Percentiles rank a stretch among this genome's conserved stretches.
Evolutionary conservation across 192 early-diverging fungal species (phyloP).

Genomic region (Coemansia javaensis): DNA sequence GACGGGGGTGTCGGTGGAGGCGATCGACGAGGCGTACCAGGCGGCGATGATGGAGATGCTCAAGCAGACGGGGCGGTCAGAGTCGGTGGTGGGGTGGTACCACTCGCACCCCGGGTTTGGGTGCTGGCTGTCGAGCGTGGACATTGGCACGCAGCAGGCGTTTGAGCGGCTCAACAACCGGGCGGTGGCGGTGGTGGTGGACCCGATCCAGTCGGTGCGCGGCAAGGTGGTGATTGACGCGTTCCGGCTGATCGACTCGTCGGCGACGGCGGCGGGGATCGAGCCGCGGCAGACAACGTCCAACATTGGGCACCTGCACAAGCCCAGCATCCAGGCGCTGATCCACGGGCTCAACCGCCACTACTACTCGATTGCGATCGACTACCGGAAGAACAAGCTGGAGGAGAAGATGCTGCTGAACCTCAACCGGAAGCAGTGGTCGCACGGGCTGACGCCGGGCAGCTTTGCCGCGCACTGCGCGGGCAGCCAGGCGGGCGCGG

Average conservation of each 20-base stretch:
- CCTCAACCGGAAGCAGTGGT: slow-evolving; percentile 99
- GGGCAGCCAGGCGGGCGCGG: slow-evolving; percentile 78
- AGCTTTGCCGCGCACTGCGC: slow-evolving; percentile 81
- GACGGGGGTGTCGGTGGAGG: slow-evolving; percentile 98
- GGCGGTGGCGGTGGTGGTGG: slow-evolving; percentile 96
- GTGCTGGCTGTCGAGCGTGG: slow-evolving; percentile 99
- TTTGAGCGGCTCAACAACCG: slow-evolving; percentile 92
- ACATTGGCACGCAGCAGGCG: slow-evolving; percentile 98
- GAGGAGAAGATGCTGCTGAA: slow-evolving; percentile 99
- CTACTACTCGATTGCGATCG: slow-evolving; percentile 99
- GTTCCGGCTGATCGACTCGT: slow-evolving; percentile 93
- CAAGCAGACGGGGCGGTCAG: slow-evolving; percentile 97
- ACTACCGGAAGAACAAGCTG: slow-evolving; percentile 98
- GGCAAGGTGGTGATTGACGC: slow-evolving; percentile 99
- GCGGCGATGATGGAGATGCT: slow-evolving; percentile 99
- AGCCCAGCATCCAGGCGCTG: slow-evolving; percentile 94
- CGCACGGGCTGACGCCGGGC: slow-evolving; percentile 79
- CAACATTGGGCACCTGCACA: slow-evolving; percentile 97
- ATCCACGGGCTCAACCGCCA: slow-evolving; percentile 98
- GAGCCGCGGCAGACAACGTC: slow-evolving; percentile 98
- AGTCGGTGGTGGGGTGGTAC: slow-evolving; percentile 99
- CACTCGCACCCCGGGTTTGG: slow-evolving; percentile 99
- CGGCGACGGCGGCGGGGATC: slow-evolving; percentile 74
- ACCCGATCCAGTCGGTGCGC: slow-evolving; percentile 99
- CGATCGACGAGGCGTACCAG: slow-evolving; percentile 98